These are phyloP conservation scores for Zasmidium angulare DNA, from an alignment of 2,329 filamentous ascomycete genomes.

Conservation along the genomic window DNA sequence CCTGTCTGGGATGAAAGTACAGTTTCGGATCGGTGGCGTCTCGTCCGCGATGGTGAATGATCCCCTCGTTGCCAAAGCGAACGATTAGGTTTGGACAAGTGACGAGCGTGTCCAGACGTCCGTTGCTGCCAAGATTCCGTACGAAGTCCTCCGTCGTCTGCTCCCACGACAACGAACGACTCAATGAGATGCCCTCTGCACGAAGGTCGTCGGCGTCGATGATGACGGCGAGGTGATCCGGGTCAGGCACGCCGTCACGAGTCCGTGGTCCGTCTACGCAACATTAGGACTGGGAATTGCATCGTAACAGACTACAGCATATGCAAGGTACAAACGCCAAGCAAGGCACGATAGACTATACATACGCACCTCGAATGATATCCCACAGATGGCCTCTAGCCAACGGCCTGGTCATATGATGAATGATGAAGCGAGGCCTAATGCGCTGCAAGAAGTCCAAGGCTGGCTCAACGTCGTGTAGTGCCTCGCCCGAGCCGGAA, in stretches of 20 bases:
- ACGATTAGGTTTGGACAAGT: constrained; percentile 38
- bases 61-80: constrained; percentile 34
- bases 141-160: constrained; percentile 36
- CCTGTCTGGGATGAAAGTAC: constrained; percentile 31
- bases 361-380: constrained; percentile 23
- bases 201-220: constrained; percentile 37
- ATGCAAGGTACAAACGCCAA: neutral
- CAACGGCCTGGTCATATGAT: constrained; percentile 36
- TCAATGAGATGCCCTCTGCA: constrained; percentile 35
- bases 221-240: constrained; percentile 35
- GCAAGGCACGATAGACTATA: neutral
- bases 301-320: no score
- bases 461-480: constrained; percentile 34
- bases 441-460: constrained; percentile 34
- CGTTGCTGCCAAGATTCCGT: constrained; percentile 35
- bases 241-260: constrained; percentile 31
- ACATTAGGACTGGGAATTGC: neutral
- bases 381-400: constrained; percentile 35
- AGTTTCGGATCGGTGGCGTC: constrained; percentile 36
- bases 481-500: constrained; percentile 32
- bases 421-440: constrained; percentile 32
- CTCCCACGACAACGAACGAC: constrained; percentile 35
- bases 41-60: constrained; percentile 36
- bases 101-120: constrained; percentile 35
- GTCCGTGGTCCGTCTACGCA: constrained; percentile 31